Evolutionary conservation across 208 protist species (phyloP).

Genomic region (Acanthamoeba sp.): DNA sequence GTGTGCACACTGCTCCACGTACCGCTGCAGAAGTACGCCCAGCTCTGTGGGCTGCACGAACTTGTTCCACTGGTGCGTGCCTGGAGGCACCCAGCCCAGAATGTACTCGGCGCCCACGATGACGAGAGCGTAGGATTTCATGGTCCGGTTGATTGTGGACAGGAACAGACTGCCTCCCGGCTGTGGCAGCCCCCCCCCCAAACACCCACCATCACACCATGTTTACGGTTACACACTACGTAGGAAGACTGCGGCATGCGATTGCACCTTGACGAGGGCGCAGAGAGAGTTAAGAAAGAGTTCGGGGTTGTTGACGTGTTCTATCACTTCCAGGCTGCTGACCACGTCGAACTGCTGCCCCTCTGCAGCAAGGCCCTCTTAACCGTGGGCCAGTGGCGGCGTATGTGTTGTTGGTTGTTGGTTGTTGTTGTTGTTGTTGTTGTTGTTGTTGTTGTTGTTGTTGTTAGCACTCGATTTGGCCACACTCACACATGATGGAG

Average conservation of each 20-base stretch:
- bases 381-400: background rate
- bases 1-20: background rate
- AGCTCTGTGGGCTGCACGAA: constrained; percentile 93
- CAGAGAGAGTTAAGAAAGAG: constrained; percentile 92
- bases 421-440: no score
- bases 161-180: constrained; percentile 93
- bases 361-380: constrained; percentile 81
- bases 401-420: constrained; percentile 76
- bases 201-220: no score
- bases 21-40: background rate
- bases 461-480: no score
- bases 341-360: constrained; percentile 92
- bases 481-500: background rate
- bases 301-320: constrained; percentile 94
- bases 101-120: constrained; percentile 93
- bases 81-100: constrained; percentile 90
- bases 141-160: constrained; percentile 95
- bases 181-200: no score
- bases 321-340: constrained; percentile 94
- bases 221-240: no score
- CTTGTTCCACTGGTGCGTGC: constrained; percentile 95
- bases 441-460: no score
- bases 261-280: constrained; percentile 87
- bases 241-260: background rate
- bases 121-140: constrained; percentile 89